phyloP scores from a whole-genome alignment of 2,329 filamentous ascomycete genomes.

The Aspergillus sp. region DNA sequence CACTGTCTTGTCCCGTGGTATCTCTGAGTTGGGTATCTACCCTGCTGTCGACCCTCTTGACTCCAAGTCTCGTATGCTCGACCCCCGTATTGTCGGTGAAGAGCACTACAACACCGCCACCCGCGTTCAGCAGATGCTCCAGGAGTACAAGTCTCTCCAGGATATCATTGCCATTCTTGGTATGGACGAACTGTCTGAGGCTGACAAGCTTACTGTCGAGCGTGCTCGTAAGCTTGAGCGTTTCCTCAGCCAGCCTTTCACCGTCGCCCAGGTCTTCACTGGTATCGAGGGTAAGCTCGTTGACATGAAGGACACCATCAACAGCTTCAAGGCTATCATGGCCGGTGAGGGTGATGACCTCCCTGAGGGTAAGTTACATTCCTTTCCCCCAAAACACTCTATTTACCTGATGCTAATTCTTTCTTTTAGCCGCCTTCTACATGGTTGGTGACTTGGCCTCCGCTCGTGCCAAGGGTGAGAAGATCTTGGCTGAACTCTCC shows the following conservation, averaged over 20 bases:
- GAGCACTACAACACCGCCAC: constrained; percentile 96
- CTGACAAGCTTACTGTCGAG: constrained; percentile 99
- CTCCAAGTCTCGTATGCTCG: constrained; percentile 99
- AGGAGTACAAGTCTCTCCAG: constrained; percentile 99
- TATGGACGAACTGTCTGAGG: constrained; percentile 99
- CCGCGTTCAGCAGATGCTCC: constrained; percentile 97
- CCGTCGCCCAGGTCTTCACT: constrained; percentile 69
- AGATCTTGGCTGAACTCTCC: constrained; percentile 97
- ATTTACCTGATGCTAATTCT: constrained; percentile 23
- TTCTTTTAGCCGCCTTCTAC: constrained; percentile 69
- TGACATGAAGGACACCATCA: constrained; percentile 97
- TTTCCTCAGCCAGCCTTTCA: constrained; percentile 99
- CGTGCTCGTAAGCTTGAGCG: constrained; percentile 99
- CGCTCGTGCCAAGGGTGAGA: constrained; percentile 95
- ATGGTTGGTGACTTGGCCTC: constrained; percentile 97
- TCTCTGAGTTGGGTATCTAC: constrained; percentile 99
- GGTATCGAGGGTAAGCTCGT: constrained; percentile 96
- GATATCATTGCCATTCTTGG: constrained; percentile 99
- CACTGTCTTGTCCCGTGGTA: constrained; percentile 99
- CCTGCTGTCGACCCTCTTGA: constrained; percentile 99
- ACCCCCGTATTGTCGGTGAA: constrained; percentile 96
- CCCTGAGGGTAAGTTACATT: constrained; percentile 70
- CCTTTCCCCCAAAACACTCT: neutral
- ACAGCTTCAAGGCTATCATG: constrained; percentile 96
- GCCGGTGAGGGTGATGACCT: constrained; percentile 93